Evolutionary conservation across 2,329 filamentous ascomycete genomes (phyloP).

Genomic region (Hypoxylon sp.): DNA sequence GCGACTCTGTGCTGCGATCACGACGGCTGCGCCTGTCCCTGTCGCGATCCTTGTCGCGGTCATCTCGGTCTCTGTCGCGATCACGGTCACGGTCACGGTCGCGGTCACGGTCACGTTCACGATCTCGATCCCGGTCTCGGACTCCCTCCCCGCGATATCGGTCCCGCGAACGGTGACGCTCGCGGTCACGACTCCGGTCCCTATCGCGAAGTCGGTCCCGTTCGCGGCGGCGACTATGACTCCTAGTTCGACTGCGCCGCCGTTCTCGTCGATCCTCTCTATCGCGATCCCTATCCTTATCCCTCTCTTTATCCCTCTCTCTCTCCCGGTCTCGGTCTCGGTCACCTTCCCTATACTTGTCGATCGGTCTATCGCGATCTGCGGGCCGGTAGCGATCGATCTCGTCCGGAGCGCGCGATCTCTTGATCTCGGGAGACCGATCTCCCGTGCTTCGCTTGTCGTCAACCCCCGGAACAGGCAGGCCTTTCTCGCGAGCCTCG

Average conservation of each 20-base stretch:
- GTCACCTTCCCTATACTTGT: conserved; percentile 33
- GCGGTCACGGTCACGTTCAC: conserved; percentile 38
- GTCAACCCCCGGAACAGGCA: conserved; percentile 65
- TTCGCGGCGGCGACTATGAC: conserved; percentile 25
- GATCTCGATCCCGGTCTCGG: conserved; percentile 44
- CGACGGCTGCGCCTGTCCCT: conserved; percentile 40
- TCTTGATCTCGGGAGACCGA: conserved; percentile 53
- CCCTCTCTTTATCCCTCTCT: conserved; percentile 28
- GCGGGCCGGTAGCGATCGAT: conserved; percentile 59
- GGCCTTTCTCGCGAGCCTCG: conserved; percentile 66
- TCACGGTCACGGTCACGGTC: conserved; percentile 45
- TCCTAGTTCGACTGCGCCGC: conserved; percentile 34
- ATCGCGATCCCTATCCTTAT: conserved; percentile 45
- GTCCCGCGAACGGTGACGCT: conserved; percentile 28
- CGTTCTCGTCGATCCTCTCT: conserved; percentile 38
- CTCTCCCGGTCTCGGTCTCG: conserved; percentile 22
- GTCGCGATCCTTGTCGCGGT: conserved; percentile 43
- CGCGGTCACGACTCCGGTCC: conserved; percentile 39
- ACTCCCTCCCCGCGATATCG: conserved; percentile 36
- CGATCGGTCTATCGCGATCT: conserved; percentile 48
- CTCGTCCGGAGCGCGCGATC: conserved; percentile 49
- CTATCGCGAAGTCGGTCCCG: conserved; percentile 41
- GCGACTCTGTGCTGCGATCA: conserved; percentile 39
- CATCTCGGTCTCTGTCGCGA: conserved; percentile 31
- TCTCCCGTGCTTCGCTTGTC: conserved; percentile 58